A percentile compares a stretch with the other conserved stretches of the same genome.
These are phyloP conservation scores for Boletus rubroflammeus DNA, from an alignment of 768 basidiomycete genomes.

Conservation along the genomic window DNA sequence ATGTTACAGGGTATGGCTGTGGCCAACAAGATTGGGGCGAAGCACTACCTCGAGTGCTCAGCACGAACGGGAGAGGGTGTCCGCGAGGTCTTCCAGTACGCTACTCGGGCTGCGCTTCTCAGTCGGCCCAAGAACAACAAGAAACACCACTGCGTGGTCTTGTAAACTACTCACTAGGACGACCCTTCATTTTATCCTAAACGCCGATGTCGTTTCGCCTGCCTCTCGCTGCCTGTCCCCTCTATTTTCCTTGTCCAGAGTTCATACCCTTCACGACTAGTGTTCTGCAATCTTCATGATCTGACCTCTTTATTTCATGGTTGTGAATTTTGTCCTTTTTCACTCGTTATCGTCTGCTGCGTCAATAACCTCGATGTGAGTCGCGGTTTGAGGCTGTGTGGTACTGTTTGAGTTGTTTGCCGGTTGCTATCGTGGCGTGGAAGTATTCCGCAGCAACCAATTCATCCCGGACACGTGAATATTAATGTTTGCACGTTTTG, in stretches of 20 bases:
- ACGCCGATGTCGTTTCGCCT: conserved; percentile 20
- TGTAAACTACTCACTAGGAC: conserved; percentile 36
- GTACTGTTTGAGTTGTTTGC: conserved; percentile 8
- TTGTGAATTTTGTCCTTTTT: conserved; percentile 8
- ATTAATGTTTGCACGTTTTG: background rate
- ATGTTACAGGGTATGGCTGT: conserved; percentile 80
- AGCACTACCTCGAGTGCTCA: conserved; percentile 96
- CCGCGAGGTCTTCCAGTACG: conserved; percentile 97
- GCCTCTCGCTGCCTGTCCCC: conserved; percentile 14
- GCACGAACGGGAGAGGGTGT: conserved; percentile 96
- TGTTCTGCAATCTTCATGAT: conserved; percentile 38
- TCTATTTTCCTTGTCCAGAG: conserved; percentile 21
- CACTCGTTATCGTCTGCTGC: background rate
- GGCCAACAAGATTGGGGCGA: conserved; percentile 94
- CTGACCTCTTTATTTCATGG: conserved; percentile 27
- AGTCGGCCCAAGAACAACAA: conserved; percentile 45
- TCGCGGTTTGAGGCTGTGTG: background rate
- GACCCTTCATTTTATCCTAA: conserved; percentile 17
- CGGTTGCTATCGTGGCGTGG: conserved; percentile 17
- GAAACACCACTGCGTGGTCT: conserved; percentile 43
- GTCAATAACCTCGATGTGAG: background rate
- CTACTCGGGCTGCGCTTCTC: conserved; percentile 88
- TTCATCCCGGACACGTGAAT: background rate
- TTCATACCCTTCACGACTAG: conserved; percentile 38
- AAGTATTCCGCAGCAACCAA: conserved; percentile 12